phyloP scores from a whole-genome alignment of 164 flowering plant genomes.

The Magnolia officinalis region DNA sequence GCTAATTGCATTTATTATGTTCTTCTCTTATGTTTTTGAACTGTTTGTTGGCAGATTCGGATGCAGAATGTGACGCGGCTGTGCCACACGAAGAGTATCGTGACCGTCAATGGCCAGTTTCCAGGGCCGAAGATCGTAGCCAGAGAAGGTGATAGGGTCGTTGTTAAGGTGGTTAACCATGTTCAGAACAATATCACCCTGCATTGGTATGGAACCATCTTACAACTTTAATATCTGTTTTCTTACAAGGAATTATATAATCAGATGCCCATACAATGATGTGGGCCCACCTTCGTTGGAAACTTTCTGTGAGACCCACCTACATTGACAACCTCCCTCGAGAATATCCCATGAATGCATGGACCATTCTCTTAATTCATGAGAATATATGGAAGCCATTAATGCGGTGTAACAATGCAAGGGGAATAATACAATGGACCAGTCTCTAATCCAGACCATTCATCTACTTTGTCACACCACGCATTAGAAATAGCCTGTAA shows the following conservation, averaged over 20 bases:
- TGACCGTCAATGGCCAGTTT: slow-evolving; percentile 59
- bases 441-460: too few species aligned
- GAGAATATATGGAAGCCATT: too few species aligned
- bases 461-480: too few species aligned
- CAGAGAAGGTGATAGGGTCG: slow-evolving; percentile 61
- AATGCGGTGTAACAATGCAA: too few species aligned
- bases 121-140: slow-evolving; percentile 66
- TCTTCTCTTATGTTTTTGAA: background rate
- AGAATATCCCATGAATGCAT: too few species aligned
- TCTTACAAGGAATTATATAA: background rate
- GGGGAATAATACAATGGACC: too few species aligned
- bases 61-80: slow-evolving; percentile 53
- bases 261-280: too few species aligned
- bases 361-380: too few species aligned
- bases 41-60: slow-evolving; percentile 35
- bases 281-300: too few species aligned
- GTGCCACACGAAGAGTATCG: slow-evolving; percentile 62
- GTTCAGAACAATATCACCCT: slow-evolving; percentile 48
- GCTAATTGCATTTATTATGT: background rate
- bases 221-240: background rate
- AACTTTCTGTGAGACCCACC: too few species aligned
- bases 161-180: slow-evolving; percentile 58
- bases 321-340: too few species aligned
- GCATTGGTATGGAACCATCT: slow-evolving; percentile 42
- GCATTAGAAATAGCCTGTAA: too few species aligned